A percentile compares a stretch with the other conserved stretches of the same genome.
Conservation (phyloP, 179 eudicot species). For the Beta macrorhiza region DNA sequence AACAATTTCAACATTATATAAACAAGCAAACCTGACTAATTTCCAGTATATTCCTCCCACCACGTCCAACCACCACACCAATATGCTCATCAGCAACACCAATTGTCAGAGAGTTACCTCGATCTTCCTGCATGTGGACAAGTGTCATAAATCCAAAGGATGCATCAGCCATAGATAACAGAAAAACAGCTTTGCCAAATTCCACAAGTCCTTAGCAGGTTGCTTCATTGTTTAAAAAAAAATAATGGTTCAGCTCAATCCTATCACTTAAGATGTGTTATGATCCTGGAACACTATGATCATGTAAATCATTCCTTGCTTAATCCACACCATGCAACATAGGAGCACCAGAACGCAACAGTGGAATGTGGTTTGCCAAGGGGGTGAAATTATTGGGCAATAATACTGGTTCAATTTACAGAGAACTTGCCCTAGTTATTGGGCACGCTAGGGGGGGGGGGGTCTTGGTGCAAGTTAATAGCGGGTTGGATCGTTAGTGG, state of each 20-base stretch:
- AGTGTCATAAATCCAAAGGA: slow-evolving; percentile 13
- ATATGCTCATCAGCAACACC: slow-evolving; percentile 97
- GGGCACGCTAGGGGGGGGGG: too few relatives aligned
- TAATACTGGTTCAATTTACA: neutral
- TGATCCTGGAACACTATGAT: neutral
- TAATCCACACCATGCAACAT: neutral
- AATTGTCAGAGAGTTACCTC: slow-evolving; percentile 66
- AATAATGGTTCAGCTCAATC: neutral
- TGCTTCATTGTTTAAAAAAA: neutral
- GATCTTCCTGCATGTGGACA: slow-evolving; percentile 53
- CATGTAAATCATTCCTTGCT: neutral
- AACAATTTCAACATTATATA: neutral
- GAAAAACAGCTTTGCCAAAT: neutral
- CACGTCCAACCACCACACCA: slow-evolving; percentile 89
- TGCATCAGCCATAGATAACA: neutral
- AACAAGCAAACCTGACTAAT: slow-evolving; percentile 66
- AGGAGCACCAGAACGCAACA: neutral
- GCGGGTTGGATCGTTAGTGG: too few relatives aligned
- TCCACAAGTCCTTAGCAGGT: neutral
- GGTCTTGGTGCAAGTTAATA: too few relatives aligned
- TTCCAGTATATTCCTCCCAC: slow-evolving; percentile 78
- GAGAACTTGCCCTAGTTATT: neutral
- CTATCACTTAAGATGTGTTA: too few relatives aligned
- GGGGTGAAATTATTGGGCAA: neutral
- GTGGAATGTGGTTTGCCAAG: too few relatives aligned